phyloP scores from a whole-genome alignment of 768 basidiomycete species.

The Termitomyces eurrhizus region DNA sequence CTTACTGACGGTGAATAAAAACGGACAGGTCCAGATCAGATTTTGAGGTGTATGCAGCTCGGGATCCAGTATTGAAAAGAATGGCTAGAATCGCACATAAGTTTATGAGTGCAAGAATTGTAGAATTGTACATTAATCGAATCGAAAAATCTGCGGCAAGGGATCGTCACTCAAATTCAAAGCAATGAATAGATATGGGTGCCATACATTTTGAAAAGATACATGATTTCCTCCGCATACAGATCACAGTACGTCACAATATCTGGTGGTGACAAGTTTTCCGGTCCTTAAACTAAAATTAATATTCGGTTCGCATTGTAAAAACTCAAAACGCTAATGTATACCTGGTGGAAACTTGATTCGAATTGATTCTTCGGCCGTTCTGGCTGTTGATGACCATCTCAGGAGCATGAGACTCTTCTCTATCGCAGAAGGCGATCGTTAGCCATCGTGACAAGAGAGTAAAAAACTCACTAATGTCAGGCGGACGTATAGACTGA shows the following conservation, averaged over 20 bases:
- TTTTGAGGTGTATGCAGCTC: conserved; percentile 50
- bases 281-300: not conserved
- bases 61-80: conserved; percentile 55
- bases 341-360: conserved; percentile 33
- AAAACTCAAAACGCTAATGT: not conserved
- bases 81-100: conserved; percentile 38
- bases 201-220: conserved; percentile 51
- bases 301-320: not conserved
- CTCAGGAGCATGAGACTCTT: conserved; percentile 13
- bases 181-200: not conserved
- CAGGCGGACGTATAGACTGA: conserved; percentile 12
- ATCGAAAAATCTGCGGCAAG: conserved; percentile 41
- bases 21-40: conserved; percentile 51
- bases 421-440: not conserved
- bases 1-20: conserved; percentile 59
- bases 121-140: conserved; percentile 45
- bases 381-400: conserved; percentile 24
- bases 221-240: conserved; percentile 46
- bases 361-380: conserved; percentile 33
- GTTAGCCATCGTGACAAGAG: not conserved
- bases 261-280: conserved; percentile 31
- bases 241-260: conserved; percentile 45
- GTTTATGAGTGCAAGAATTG: conserved; percentile 7
- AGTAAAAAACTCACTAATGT: conserved; percentile 3
- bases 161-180: not conserved